Evolutionary conservation across 495 filamentous ascomycete species (phyloP).

Genomic region (Usnea hakonensis): DNA sequence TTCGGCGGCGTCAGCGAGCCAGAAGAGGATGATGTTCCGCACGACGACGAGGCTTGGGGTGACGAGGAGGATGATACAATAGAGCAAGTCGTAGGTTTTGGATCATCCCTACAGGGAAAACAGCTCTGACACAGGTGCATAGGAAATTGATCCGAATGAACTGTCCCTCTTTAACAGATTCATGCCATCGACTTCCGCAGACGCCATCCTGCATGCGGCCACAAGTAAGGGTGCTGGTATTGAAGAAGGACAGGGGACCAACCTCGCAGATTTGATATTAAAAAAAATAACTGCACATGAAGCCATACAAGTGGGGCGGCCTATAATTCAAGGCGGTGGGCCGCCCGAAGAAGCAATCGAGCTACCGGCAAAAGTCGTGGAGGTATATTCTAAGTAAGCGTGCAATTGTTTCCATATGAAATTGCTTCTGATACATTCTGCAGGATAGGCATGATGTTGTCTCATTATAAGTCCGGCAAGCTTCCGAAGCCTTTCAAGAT

Average conservation of each 20-base stretch:
- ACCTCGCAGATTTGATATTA: constrained; percentile 85
- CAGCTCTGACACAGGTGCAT: constrained; percentile 12
- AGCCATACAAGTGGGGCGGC: constrained; percentile 46
- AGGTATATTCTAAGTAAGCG: constrained; percentile 77
- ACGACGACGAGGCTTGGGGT: constrained; percentile 53
- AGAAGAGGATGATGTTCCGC: constrained; percentile 38
- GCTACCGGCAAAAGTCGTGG: constrained; percentile 82
- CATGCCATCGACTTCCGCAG: constrained; percentile 47
- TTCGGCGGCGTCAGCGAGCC: constrained; percentile 34
- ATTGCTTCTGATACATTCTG: background rate
- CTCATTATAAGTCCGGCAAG: constrained; percentile 88
- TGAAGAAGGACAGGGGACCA: constrained; percentile 53
- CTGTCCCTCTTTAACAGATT: constrained; percentile 86
- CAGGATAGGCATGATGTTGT: constrained; percentile 79
- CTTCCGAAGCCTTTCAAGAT: constrained; percentile 97
- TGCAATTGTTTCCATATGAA: background rate
- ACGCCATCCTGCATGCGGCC: constrained; percentile 33
- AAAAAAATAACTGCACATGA: constrained; percentile 92
- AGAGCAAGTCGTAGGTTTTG: constrained; percentile 54
- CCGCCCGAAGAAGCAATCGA: constrained; percentile 70
- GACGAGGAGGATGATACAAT: constrained; percentile 65
- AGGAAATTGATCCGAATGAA: constrained; percentile 85
- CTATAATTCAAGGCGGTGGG: constrained; percentile 41
- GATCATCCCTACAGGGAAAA: background rate
- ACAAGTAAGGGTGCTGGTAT: constrained; percentile 36